A percentile compares a stretch with the other conserved stretches of the same genome.
phyloP scores from a whole-genome alignment of 2,329 filamentous ascomycete genomes.

The Curvularia eragrostidis region DNA sequence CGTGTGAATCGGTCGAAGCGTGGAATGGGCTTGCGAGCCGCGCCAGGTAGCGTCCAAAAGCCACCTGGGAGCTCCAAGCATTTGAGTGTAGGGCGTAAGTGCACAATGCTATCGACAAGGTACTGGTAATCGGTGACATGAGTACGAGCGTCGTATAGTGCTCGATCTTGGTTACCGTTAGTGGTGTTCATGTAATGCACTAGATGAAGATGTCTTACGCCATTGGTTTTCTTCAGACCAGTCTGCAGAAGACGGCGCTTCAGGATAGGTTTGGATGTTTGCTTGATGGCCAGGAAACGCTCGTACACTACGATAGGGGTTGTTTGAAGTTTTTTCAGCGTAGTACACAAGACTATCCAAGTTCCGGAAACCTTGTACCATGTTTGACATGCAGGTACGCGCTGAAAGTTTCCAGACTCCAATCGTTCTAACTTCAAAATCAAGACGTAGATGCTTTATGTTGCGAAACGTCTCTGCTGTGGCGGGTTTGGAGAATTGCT shows the following conservation, averaged over 20 bases:
- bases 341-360: constrained; percentile 18
- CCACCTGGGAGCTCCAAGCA: constrained; percentile 20
- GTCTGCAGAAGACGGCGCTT: neutral
- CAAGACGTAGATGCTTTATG: constrained; percentile 22
- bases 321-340: constrained; percentile 20
- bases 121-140: constrained; percentile 24
- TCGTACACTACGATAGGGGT: constrained; percentile 20
- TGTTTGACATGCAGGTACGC: constrained; percentile 11
- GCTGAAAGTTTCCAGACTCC: constrained; percentile 13
- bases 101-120: constrained; percentile 15
- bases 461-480: neutral
- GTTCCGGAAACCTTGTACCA: constrained; percentile 10
- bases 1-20: constrained; percentile 15
- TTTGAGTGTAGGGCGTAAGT: constrained; percentile 14
- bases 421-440: constrained; percentile 20
- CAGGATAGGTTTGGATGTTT: constrained; percentile 24
- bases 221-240: neutral
- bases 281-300: constrained; percentile 23
- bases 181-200: neutral
- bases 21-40: constrained; percentile 22
- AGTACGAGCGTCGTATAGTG: constrained; percentile 24
- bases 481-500: neutral
- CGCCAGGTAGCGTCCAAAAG: constrained; percentile 26
- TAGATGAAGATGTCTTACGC: neutral
- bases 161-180: constrained; percentile 11